phyloP scores from a whole-genome alignment of 345 rosid species.

The Geranium brycei region DNA sequence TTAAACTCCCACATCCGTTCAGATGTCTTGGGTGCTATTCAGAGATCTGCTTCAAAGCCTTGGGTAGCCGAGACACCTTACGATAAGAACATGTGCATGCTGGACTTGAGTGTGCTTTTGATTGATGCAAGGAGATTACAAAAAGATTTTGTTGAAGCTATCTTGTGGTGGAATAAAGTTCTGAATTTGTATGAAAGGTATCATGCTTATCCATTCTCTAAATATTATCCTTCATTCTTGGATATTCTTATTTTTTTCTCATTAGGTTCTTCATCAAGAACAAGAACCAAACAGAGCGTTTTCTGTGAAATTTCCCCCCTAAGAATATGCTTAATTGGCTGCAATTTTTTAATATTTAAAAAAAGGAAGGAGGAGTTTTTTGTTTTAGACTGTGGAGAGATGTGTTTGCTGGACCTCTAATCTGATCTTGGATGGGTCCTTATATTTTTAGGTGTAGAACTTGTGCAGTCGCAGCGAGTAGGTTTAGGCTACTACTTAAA shows the following conservation, averaged over 20 bases:
- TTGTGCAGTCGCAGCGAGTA: too few relatives aligned
- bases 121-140: constrained; percentile 21
- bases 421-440: too few relatives aligned
- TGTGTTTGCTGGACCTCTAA: too few relatives aligned
- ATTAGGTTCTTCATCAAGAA: neutral
- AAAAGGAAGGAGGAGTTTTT: too few relatives aligned
- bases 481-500: too few relatives aligned
- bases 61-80: constrained; percentile 30
- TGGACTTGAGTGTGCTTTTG: constrained; percentile 18
- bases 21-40: constrained; percentile 30
- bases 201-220: neutral
- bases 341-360: too few relatives aligned
- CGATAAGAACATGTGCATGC: constrained; percentile 23
- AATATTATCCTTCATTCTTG: neutral
- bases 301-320: too few relatives aligned
- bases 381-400: too few relatives aligned
- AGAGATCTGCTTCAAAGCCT: constrained; percentile 26
- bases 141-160: constrained; percentile 9
- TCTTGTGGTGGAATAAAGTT: neutral
- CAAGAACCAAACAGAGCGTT: too few relatives aligned
- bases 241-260: neutral
- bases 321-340: too few relatives aligned
- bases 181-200: neutral
- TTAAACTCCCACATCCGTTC: constrained; percentile 16
- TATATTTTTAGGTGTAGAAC: too few relatives aligned